Base-by-base conservation (phyloP, 2,329 filamentous ascomycete species). In the Thyridium curvatum region DNA sequence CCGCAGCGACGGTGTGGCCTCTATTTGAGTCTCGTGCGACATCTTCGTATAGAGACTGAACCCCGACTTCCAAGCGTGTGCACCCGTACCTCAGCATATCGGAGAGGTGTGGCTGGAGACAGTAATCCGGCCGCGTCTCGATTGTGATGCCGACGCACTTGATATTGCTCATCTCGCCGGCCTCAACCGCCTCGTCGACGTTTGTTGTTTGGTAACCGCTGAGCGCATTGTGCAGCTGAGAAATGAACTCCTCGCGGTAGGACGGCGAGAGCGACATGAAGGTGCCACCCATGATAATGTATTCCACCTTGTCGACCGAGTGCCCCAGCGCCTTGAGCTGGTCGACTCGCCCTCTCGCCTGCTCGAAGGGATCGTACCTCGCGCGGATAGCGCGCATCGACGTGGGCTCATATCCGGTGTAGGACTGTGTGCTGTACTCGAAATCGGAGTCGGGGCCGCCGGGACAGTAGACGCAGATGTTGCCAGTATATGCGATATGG, bases 61-160 rank as follows among this genome's bases (percentile, higher is more conserved):
- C 94, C 26, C 93, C 93, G 40, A 98, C 82, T 57, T 98, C 93
- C 14, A 98, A 69, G 40, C 93, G 77, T 1, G 93, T 98, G 61
- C 93, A 98, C 29, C 93, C 93, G 54, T 98, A 98, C n/a, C 91
- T 80, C 38, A 98, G 71, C 93, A 98, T 98, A 52, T 86, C 86
- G 18, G 87, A 90, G 26, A 98, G 71, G 60, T 98, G 93, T n/a
- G 88, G 86, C 51, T 94, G 90, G 41, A 97, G 68, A 54, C 93
- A 98, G 66, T 98, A 98, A 60, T 98, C 93, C 0, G 93, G 93
- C 28, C 93, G 74, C 4, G 93, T 98, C 66, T 98, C 93, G 53
- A 98, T 98, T 2, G 93, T 98, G 55, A 98, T 97, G 39, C 93
- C 93, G 12, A 98, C 93, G 53, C 93, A 98, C 61, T 98, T 98